These are phyloP conservation scores for Pulveroboletus sp. DNA, from an alignment of 768 basidiomycete genomes.

Conservation along the genomic window DNA sequence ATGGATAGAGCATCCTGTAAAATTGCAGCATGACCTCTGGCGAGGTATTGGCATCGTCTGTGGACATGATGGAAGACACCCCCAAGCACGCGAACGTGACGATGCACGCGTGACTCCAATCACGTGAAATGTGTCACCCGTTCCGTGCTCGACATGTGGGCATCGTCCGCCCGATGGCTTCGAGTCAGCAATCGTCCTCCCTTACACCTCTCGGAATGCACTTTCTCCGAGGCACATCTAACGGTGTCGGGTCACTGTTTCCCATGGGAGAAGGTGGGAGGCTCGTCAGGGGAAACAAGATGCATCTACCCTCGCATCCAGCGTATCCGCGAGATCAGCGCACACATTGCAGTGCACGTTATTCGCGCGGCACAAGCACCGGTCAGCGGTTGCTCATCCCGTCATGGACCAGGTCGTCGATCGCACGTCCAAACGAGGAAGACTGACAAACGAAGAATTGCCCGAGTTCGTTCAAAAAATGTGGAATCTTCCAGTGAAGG, in stretches of 20 bases:
- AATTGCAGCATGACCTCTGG: slow-evolving; percentile 72
- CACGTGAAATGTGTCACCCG: slow-evolving; percentile 12
- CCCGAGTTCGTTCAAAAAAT: slow-evolving; percentile 59
- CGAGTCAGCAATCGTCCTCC: no score
- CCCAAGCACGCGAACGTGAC: slow-evolving; percentile 12
- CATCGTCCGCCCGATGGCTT: slow-evolving; percentile 69
- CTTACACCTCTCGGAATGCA: slow-evolving; percentile 73
- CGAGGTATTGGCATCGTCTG: slow-evolving; percentile 31
- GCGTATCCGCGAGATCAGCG: slow-evolving; percentile 83
- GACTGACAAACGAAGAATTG: slow-evolving; percentile 53
- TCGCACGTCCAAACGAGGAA: slow-evolving; percentile 48
- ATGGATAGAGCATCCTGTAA: slow-evolving; percentile 90
- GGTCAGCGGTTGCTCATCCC: slow-evolving; percentile 40
- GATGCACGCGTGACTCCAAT: slow-evolving; percentile 12
- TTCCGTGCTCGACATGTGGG: slow-evolving; percentile 37
- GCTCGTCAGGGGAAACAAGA: slow-evolving; percentile 95
- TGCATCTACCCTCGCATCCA: slow-evolving; percentile 90
- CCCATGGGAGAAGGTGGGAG: slow-evolving; percentile 51
- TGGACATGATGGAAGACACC: slow-evolving; percentile 6
- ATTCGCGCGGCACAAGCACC: slow-evolving; percentile 78
- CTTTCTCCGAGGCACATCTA: slow-evolving; percentile 71
- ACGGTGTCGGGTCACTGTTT: slow-evolving; percentile 84
- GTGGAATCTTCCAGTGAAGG: slow-evolving; percentile 57
- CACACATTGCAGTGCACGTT: slow-evolving; percentile 66
- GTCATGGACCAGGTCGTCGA: slow-evolving; percentile 49